These are phyloP conservation scores for Sambucus nigra DNA, from an alignment of 129 eudicot species.

Conservation along the genomic window DNA sequence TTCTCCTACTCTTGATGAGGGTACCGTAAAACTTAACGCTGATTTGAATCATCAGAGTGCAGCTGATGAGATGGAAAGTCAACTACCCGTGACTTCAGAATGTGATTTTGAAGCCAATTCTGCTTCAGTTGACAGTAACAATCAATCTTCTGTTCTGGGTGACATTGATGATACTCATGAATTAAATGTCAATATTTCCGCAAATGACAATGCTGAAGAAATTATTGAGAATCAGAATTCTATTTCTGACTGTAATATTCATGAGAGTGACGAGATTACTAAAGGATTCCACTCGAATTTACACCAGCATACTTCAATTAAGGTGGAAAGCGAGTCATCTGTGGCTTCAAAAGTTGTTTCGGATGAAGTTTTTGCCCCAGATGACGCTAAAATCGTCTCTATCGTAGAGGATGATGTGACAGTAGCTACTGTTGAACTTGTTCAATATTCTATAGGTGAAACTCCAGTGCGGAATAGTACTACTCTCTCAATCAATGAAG, in stretches of 20 bases:
- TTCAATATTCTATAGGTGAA: not conserved
- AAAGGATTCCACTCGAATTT: not conserved
- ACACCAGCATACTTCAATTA: not conserved
- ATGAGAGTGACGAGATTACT: not conserved
- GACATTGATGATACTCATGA: not conserved
- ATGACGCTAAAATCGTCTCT: not conserved
- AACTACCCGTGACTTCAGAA: not conserved
- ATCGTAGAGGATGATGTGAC: not conserved
- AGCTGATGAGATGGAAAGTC: not conserved
- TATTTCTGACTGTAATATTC: not conserved
- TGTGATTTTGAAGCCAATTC: not conserved
- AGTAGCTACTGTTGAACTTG: not conserved
- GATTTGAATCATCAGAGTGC: not conserved
- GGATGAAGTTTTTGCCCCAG: not conserved
- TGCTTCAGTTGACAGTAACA: not conserved
- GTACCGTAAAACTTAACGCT: not conserved
- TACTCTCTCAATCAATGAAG: not conserved
- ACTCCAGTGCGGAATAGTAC: conserved; percentile 3
- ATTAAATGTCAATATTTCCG: not conserved
- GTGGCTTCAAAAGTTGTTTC: not conserved
- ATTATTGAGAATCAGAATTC: not conserved
- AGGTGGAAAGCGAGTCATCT: not conserved
- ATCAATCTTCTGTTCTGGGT: not conserved
- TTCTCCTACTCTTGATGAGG: not conserved
- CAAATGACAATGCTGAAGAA: not conserved